phyloP scores from a whole-genome alignment of 768 basidiomycete species.

The Boletus pseudopeckii region DNA sequence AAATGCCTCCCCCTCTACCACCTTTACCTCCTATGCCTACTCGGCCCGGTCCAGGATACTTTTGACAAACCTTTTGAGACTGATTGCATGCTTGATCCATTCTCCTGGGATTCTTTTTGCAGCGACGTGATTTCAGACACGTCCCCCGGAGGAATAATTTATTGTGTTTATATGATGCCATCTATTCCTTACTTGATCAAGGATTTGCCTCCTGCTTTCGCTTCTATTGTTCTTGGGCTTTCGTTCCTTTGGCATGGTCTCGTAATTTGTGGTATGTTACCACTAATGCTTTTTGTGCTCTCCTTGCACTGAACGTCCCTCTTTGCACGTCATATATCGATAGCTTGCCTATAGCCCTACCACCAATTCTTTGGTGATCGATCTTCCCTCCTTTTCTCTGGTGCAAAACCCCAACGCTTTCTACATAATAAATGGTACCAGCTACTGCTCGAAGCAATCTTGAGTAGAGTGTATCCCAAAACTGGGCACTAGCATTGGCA shows the following conservation, averaged over 20 bases:
- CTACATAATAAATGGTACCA: not conserved
- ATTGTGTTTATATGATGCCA: constrained; percentile 27
- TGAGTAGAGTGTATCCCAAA: constrained; percentile 1
- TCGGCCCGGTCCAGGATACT: constrained; percentile 28
- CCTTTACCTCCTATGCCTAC: constrained; percentile 13
- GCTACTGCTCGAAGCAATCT: constrained; percentile 9
- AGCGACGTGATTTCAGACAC: not conserved
- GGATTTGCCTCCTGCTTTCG: constrained; percentile 8
- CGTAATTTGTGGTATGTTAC: constrained; percentile 1
- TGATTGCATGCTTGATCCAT: not conserved
- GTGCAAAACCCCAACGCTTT: not conserved
- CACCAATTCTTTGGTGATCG: not conserved
- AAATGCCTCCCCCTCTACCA: constrained; percentile 20
- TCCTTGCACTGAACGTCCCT: constrained; percentile 4
- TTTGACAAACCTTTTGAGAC: constrained; percentile 16
- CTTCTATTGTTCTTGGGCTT: constrained; percentile 10
- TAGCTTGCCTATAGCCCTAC: constrained; percentile 2
- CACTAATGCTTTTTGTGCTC: constrained; percentile 11
- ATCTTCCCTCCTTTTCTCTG: not conserved
- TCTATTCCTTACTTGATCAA: constrained; percentile 9
- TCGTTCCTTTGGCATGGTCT: constrained; percentile 4
- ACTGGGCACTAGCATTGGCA: not conserved
- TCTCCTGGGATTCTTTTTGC: constrained; percentile 8
- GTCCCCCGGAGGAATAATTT: constrained; percentile 21
- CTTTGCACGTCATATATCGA: constrained; percentile 2